Percentiles rank a stretch among this genome's conserved stretches.
Evolutionary conservation across 2,329 filamentous ascomycete species (phyloP).

Genomic region (Orbilia blumenaviensis): DNA sequence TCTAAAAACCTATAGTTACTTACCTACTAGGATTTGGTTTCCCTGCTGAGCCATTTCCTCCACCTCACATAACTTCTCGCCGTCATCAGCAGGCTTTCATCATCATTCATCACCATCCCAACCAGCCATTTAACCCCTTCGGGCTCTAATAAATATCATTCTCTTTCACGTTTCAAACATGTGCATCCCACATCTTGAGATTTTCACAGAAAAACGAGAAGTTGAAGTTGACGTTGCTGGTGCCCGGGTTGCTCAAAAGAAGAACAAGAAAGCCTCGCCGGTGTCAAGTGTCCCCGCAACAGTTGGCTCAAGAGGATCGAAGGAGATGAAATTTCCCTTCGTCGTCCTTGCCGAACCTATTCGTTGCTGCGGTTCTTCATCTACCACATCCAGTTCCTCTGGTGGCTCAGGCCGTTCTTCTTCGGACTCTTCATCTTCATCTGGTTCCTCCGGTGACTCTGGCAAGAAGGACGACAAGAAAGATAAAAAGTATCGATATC

Average conservation of each 20-base stretch:
- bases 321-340: constrained; percentile 11
- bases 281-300: constrained; percentile 44
- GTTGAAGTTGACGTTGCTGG: constrained; percentile 11
- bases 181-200: constrained; percentile 46
- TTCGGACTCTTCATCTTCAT: constrained; percentile 8
- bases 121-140: too few relatives aligned
- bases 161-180: constrained; percentile 5
- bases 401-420: not conserved
- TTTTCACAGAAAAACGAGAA: constrained; percentile 32
- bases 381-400: constrained; percentile 6
- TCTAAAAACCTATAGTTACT: not conserved
- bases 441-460: not conserved
- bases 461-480: constrained; percentile 23
- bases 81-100: not conserved
- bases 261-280: constrained; percentile 16
- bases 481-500: constrained; percentile 37
- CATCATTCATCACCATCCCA: not conserved
- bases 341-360: constrained; percentile 1
- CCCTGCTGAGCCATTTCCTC: not conserved
- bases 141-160: not conserved
- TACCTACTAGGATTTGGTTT: not conserved
- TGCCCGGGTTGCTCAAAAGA: constrained; percentile 33
- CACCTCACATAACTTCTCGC: not conserved
- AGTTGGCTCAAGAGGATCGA: not conserved
- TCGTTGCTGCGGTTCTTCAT: not conserved